phyloP scores from a whole-genome alignment of 2,329 filamentous ascomycete species.

The Fusarium burgessii region DNA sequence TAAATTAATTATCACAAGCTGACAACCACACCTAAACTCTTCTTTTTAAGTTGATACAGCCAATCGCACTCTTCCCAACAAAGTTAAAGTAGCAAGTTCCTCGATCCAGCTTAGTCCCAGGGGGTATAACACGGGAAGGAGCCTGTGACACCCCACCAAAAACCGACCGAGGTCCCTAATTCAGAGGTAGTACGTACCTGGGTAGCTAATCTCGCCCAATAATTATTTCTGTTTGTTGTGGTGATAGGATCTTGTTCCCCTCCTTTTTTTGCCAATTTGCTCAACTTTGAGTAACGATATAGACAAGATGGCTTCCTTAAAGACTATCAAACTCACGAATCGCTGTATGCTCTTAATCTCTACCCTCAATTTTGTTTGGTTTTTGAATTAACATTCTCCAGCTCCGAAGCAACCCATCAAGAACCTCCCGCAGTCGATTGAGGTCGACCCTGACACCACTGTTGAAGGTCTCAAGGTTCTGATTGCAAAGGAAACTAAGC shows the following conservation, averaged over 20 bases:
- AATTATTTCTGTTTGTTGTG: conserved; percentile 26
- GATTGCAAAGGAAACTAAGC: conserved; percentile 63
- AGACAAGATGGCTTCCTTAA: conserved; percentile 48
- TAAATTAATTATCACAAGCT: conserved; percentile 11
- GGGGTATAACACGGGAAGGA: conserved; percentile 1
- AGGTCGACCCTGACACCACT: conserved; percentile 63
- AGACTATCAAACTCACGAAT: conserved; percentile 59
- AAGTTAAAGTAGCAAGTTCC: not conserved
- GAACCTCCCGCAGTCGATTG: conserved; percentile 64
- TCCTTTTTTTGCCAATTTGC: conserved; percentile 10
- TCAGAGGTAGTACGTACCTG: conserved; percentile 23
- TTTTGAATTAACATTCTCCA: conserved; percentile 33
- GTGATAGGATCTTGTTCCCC: conserved; percentile 7
- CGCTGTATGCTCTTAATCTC: conserved; percentile 48
- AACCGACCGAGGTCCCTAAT: conserved; percentile 23
- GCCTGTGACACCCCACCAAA: conserved; percentile 11
- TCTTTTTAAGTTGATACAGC: not conserved
- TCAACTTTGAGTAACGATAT: conserved; percentile 10
- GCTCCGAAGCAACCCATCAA: conserved; percentile 65
- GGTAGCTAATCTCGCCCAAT: conserved; percentile 22
- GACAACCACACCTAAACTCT: not conserved
- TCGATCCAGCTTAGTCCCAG: conserved; percentile 17
- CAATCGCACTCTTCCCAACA: conserved; percentile 16
- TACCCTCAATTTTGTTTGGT: not conserved
- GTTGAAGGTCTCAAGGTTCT: conserved; percentile 70